Evolutionary conservation across 495 filamentous ascomycete genomes (phyloP).

Genomic region (Penicillium malachiteum): DNA sequence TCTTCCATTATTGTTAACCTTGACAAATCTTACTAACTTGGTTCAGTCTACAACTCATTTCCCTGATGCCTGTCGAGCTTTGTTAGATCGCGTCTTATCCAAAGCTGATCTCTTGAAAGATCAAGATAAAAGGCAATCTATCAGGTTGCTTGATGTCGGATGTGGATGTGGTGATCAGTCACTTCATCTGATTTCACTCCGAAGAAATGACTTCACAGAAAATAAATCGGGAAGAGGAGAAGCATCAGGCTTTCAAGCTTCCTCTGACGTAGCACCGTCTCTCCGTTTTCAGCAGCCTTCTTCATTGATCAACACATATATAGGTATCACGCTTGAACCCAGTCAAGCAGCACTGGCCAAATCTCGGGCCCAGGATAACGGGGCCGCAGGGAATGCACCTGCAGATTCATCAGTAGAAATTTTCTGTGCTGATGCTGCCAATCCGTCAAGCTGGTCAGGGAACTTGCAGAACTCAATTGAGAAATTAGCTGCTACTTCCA

Average conservation of each 20-base stretch:
- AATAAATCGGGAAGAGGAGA: neutral
- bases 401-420: constrained; percentile 15
- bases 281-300: neutral
- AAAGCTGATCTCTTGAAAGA: constrained; percentile 27
- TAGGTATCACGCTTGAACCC: constrained; percentile 42
- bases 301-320: constrained; percentile 35
- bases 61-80: constrained; percentile 38
- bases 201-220: neutral
- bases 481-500: neutral
- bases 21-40: constrained; percentile 2
- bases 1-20: too few species aligned
- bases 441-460: constrained; percentile 26
- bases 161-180: constrained; percentile 53
- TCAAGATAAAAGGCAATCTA: constrained; percentile 1
- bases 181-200: constrained; percentile 21
- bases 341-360: constrained; percentile 31
- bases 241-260: neutral
- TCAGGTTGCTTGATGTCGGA: constrained; percentile 46
- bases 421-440: constrained; percentile 34
- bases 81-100: constrained; percentile 41
- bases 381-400: neutral
- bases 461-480: constrained; percentile 21
- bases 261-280: neutral
- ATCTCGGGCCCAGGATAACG: constrained; percentile 13
- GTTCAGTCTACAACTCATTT: constrained; percentile 30